A percentile compares a stretch with the other conserved stretches of the same genome.
Evolutionary conservation across 768 basidiomycete species (phyloP).

Genomic region (Lactarius hatsudake): DNA sequence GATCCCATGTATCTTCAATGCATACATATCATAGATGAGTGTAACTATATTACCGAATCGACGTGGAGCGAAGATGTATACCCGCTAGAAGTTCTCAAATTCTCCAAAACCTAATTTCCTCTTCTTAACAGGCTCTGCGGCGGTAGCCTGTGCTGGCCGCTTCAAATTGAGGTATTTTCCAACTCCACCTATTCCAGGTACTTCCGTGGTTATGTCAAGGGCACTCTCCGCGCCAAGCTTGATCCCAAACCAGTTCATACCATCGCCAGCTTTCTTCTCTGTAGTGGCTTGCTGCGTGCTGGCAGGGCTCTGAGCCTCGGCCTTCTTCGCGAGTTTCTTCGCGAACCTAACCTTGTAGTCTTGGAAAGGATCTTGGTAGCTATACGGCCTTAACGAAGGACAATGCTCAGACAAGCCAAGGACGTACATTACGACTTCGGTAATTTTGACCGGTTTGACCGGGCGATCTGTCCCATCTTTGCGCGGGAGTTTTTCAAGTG

Average conservation of each 20-base stretch:
- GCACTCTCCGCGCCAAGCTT: constrained; percentile 58
- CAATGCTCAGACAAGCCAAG: not conserved
- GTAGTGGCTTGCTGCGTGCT: constrained; percentile 28
- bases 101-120: constrained; percentile 87
- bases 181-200: constrained; percentile 49
- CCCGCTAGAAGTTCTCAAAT: constrained; percentile 71
- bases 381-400: constrained; percentile 31
- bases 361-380: constrained; percentile 94
- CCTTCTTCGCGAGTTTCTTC: constrained; percentile 68
- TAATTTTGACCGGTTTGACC: constrained; percentile 79
- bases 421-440: constrained; percentile 80
- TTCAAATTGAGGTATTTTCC: constrained; percentile 71
- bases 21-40: constrained; percentile 24
- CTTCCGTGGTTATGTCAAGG: constrained; percentile 32
- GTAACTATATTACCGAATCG: constrained; percentile 13
- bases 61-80: not conserved
- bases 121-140: constrained; percentile 69
- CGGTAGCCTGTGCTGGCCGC: constrained; percentile 25
- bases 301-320: constrained; percentile 41
- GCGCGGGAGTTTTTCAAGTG: constrained; percentile 75
- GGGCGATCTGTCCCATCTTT: constrained; percentile 88
- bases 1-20: constrained; percentile 3
- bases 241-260: constrained; percentile 85
- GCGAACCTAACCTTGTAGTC: constrained; percentile 82
- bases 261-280: constrained; percentile 61